Evolutionary conservation across 1,139 yeast species (phyloP).

Genomic region (Yamadazyma sp.): DNA sequence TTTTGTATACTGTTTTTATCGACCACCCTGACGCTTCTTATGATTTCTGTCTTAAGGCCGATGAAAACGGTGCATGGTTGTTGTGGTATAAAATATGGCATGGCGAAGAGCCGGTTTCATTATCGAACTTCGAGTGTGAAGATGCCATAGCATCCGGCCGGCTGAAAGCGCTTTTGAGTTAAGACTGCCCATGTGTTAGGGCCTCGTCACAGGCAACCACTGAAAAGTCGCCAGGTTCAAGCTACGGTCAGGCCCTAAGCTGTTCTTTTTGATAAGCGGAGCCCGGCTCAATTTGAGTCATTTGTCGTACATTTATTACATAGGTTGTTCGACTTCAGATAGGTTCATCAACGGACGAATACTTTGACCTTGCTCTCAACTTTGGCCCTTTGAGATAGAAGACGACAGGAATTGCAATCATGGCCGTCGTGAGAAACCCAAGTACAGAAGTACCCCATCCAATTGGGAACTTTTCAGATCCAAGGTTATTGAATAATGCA

Average conservation of each 20-base stretch:
- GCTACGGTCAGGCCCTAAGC: no score
- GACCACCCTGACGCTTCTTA: background rate
- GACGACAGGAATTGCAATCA: constrained; percentile 68
- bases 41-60: background rate
- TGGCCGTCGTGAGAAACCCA: constrained; percentile 53
- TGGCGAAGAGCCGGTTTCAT: background rate
- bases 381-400: constrained; percentile 29
- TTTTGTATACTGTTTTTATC: background rate
- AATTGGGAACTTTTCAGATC: constrained; percentile 35
- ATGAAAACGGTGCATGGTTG: background rate
- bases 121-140: background rate
- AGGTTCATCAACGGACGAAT: constrained; percentile 20
- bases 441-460: constrained; percentile 69
- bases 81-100: background rate
- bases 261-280: no score
- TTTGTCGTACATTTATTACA: no score
- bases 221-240: no score
- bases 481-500: constrained; percentile 47
- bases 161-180: no score
- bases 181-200: no score
- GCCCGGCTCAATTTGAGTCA: no score
- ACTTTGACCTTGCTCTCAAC: constrained; percentile 48
- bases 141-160: no score
- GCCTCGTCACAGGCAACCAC: no score
- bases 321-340: no score